These are phyloP conservation scores for Coemansia javaensis DNA, from an alignment of 192 early-diverging fungal species.

Conservation along the genomic window DNA sequence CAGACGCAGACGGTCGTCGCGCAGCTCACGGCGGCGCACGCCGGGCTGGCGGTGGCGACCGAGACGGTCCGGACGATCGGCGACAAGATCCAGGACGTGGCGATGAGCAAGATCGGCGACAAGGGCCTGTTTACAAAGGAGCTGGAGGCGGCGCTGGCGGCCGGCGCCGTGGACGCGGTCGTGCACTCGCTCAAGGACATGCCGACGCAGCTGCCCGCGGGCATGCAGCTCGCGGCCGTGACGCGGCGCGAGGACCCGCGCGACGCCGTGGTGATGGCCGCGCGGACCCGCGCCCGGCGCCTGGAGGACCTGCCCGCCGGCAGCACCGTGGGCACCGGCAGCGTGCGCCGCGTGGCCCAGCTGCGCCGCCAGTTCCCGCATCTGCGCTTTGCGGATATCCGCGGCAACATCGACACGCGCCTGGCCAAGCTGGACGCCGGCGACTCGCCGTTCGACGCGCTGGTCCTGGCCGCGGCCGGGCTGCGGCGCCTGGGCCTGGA, in stretches of 20 bases:
- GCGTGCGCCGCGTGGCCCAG: conserved; percentile 84
- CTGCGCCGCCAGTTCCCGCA: conserved; percentile 71
- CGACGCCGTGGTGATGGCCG: conserved; percentile 75
- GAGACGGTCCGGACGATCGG: conserved; percentile 65
- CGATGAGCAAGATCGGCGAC: conserved; percentile 86
- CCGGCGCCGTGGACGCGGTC: conserved; percentile 69
- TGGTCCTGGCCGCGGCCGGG: conserved; percentile 86
- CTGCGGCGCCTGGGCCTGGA: conserved; percentile 65
- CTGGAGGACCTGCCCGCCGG: conserved; percentile 66
- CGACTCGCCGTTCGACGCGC: conserved; percentile 62
- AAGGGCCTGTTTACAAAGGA: conserved; percentile 91
- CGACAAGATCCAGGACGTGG: conserved; percentile 77
- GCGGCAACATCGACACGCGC: conserved; percentile 82
- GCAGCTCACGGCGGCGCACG: conserved; percentile 50
- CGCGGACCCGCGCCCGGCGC: conserved; percentile 21
- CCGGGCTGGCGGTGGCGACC: conserved; percentile 48
- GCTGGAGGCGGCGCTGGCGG: conserved; percentile 71
- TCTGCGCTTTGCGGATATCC: conserved; percentile 70
- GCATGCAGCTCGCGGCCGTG: conserved; percentile 79
- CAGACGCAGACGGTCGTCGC: conserved; percentile 72
- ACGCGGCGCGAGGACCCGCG: conserved; percentile 84
- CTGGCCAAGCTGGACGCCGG: conserved; percentile 75
- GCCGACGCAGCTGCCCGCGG: conserved; percentile 75
- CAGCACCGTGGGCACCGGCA: conserved; percentile 82
- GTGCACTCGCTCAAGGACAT: conserved; percentile 96